phyloP scores from a whole-genome alignment of 2,329 filamentous ascomycete genomes.

The Phialocephala sp. region DNA sequence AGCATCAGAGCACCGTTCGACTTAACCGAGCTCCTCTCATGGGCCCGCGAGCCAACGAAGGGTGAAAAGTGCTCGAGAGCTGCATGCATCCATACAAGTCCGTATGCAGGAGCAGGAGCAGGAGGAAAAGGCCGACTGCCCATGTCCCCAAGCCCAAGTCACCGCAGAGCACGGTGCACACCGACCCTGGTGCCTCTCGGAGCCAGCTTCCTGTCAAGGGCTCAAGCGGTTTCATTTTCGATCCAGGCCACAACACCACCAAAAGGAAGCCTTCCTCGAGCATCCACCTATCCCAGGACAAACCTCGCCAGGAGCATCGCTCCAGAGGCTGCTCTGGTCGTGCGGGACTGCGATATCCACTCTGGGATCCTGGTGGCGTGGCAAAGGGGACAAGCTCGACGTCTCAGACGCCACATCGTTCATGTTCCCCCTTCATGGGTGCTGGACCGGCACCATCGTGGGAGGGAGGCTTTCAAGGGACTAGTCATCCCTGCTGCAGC shows the following conservation, averaged over 20 bases:
- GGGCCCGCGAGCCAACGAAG: conserved; percentile 9
- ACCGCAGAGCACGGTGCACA: conserved; percentile 29
- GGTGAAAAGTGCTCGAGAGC: conserved; percentile 20
- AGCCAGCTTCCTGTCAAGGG: conserved; percentile 23
- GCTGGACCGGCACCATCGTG: conserved; percentile 19
- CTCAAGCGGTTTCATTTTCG: conserved; percentile 36
- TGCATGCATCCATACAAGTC: conserved; percentile 19
- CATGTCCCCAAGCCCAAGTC: conserved; percentile 10
- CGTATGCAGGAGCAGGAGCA: conserved; percentile 21
- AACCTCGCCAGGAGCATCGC: conserved; percentile 11
- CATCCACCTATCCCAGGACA: not conserved
- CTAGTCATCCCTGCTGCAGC: conserved; percentile 27
- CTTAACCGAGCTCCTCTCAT: conserved; percentile 15
- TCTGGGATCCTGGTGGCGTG: not conserved
- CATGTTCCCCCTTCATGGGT: conserved; percentile 20
- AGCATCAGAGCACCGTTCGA: conserved; percentile 6
- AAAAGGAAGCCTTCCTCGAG: not conserved
- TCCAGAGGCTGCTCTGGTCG: conserved; percentile 11
- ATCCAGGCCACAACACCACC: conserved; percentile 8
- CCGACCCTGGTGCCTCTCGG: conserved; percentile 23
- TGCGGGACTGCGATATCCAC: conserved; percentile 5
- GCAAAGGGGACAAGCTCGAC: conserved; percentile 14
- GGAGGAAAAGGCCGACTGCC: conserved; percentile 12
- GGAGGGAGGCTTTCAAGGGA: conserved; percentile 15
- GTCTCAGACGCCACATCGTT: conserved; percentile 38